Base-by-base conservation (phyloP, 192 early-diverging fungal species). In the Ambispora gerdemannii region DNA sequence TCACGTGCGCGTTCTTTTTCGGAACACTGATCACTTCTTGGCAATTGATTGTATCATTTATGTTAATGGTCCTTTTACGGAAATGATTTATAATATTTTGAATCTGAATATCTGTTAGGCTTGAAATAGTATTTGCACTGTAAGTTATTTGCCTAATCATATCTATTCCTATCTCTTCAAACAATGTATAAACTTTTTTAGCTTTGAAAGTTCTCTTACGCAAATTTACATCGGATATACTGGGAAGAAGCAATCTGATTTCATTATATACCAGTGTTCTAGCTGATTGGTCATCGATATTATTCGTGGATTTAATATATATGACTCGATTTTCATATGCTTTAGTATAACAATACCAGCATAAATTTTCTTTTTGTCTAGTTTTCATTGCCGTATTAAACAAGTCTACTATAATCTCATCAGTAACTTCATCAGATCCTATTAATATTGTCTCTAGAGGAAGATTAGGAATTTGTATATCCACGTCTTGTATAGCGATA, bases 331-430 rank as follows among this genome's bases (percentile, higher is more conserved):
- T 7, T 63, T 22, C 47, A 38, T 43, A 63, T 43, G 35, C 35
- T 36, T 38, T 63, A 24, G 2, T 10, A 19, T 63, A 63, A 30
- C 35, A n/a, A 24, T 10, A 63, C 62, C 62, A 63, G 47, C 32
- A 63, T 63, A 63, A 63, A 20, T 36, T 63, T 63, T 63, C 61
- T 63, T 63, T 4, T 25, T 59, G 11, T 19, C 30, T 59, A 59
- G 56, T 28, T 24, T 4, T 22, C 22, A 28, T 59, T 59, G 56
- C 56, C 3, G 19, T 43, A n/a, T n/a, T n/a, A n/a, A n/a, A n/a
- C n/a, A n/a, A n/a, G n/a, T n/a, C n/a, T n/a, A n/a, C n/a, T n/a
- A n/a, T n/a, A n/a, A n/a, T n/a, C n/a, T n/a, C n/a, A n/a, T n/a
- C n/a, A n/a, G n/a, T n/a, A n/a, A n/a, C n/a, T 63, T 63, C 47